Base-by-base conservation (phyloP, 441 rosid genomes). In the Arabidopsis hybrid region DNA sequence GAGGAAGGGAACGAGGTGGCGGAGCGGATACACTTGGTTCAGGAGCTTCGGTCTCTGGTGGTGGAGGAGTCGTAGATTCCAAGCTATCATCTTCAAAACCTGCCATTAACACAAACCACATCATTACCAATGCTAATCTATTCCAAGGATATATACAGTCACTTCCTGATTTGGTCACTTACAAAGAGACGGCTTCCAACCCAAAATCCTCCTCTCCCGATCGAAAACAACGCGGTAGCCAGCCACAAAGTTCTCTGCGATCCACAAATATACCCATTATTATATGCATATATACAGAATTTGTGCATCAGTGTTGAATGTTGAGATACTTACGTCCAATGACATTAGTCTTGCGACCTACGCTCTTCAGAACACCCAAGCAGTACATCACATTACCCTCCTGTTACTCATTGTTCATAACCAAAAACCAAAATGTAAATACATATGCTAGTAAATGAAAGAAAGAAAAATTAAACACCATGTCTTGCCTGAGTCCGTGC, bases 131-230 rank as follows among this genome's bases (percentile, higher is more conserved):
- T 29, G 60, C 11, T 56, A 26, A 1, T 8, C 0, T 21, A 18
- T 34, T 62, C 45, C 65, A 12, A 16, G 38, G 4, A 13, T 36
- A 36, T 18, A 18, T 34, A 39, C 4, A 64, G 2, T 12, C 60
- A 62, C 39, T 68, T 43, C 42, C 62, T 57, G 56, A 39, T 64
- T 64, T 49, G 7, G 16, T 50, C 50, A 85, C 97, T 89, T 76
- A 94, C 99, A 95, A 57, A 84, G 18, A 29, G 97, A 88, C 78
- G 45, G 73, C 74, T 80, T 88, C 99, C 99, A 95, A 31, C 96
- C 97, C 74, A 95, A 76, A 9, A 87, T 71, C 76, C 73, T 87
- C 78, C 78, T 85, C 80, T 95, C 96, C 0, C 91, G 90, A 68
- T 95, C 83, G 53, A 92, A 92, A 56, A 92, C 83, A 58, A 95